A percentile compares a stretch with the other conserved stretches of the same genome.
Conservation (phyloP, 1,139 yeast species). For the Candida gigantensis region DNA sequence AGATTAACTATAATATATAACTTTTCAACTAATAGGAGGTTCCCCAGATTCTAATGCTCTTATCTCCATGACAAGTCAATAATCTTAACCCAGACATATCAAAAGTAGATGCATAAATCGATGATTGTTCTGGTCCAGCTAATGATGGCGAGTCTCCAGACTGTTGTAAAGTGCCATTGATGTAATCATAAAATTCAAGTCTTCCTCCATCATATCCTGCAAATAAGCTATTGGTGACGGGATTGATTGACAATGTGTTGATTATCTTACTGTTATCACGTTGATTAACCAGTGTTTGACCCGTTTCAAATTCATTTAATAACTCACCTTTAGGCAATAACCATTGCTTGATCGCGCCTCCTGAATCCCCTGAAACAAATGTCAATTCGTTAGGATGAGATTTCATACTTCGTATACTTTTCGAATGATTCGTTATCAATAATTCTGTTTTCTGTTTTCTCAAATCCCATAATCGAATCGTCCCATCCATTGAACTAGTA, state of each 20-base stretch:
- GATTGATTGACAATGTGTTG: slow-evolving; percentile 68
- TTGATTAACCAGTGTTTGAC: slow-evolving; percentile 10
- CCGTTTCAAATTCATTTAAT: slow-evolving; percentile 40
- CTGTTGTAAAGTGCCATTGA: slow-evolving; percentile 65
- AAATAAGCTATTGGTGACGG: slow-evolving; percentile 64
- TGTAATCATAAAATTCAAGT: slow-evolving; percentile 78
- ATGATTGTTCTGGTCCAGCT: slow-evolving; percentile 65
- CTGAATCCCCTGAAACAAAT: slow-evolving; percentile 71
- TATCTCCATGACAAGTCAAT: slow-evolving; percentile 88
- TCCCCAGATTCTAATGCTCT: slow-evolving; percentile 84
- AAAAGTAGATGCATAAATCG: slow-evolving; percentile 71
- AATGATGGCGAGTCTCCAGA: slow-evolving; percentile 51
- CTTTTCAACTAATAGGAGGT: slow-evolving; percentile 16
- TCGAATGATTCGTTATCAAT: slow-evolving; percentile 79
- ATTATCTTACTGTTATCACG: slow-evolving; percentile 41
- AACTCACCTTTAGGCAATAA: slow-evolving; percentile 74
- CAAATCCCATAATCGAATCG: slow-evolving; percentile 84
- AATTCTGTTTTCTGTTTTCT: slow-evolving; percentile 44
- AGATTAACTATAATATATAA: not conserved
- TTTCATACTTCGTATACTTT: slow-evolving; percentile 73
- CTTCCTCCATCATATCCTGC: slow-evolving; percentile 86
- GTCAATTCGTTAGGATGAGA: slow-evolving; percentile 74
- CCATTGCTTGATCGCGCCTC: slow-evolving; percentile 85
- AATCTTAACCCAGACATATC: slow-evolving; percentile 81
- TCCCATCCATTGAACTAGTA: slow-evolving; percentile 81